Conservation (phyloP, 306 rosid species). For the Ammopiptanthus mongolicus region DNA sequence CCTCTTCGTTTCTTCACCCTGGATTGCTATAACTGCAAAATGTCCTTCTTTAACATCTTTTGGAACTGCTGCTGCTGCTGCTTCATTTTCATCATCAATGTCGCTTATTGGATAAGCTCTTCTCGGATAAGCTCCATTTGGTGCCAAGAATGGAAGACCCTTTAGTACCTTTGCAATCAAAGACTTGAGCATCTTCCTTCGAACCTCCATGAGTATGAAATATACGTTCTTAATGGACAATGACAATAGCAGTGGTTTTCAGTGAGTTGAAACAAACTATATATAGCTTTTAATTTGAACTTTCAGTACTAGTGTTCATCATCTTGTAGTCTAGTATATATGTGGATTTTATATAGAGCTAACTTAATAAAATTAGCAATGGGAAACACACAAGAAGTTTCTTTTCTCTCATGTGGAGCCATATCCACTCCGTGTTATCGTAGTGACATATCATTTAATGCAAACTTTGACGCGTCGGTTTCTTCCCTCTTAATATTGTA, state of each 20-base stretch:
- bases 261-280: neutral
- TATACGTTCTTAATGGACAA: neutral
- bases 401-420: conserved; percentile 12
- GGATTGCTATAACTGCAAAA: conserved; percentile 58
- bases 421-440: conserved; percentile 14
- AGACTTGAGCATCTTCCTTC: conserved; percentile 32
- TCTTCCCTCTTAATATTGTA: neutral
- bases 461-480: conserved; percentile 39
- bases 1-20: conserved; percentile 57
- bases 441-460: conserved; percentile 20
- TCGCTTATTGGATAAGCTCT: neutral
- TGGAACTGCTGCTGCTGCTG: conserved; percentile 19
- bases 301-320: neutral
- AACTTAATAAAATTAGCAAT: neutral
- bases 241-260: neutral
- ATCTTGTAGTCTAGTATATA: neutral
- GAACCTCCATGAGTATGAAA: neutral
- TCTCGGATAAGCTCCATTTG: neutral
- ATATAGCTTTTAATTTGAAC: neutral
- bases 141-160: conserved; percentile 27
- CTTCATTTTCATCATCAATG: conserved; percentile 16
- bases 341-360: neutral
- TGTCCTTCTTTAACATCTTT: conserved; percentile 53
- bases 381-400: conserved; percentile 29
- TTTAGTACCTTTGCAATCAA: conserved; percentile 35